phyloP scores from a whole-genome alignment of 129 eudicot genomes.

The Tagetes erecta region DNA sequence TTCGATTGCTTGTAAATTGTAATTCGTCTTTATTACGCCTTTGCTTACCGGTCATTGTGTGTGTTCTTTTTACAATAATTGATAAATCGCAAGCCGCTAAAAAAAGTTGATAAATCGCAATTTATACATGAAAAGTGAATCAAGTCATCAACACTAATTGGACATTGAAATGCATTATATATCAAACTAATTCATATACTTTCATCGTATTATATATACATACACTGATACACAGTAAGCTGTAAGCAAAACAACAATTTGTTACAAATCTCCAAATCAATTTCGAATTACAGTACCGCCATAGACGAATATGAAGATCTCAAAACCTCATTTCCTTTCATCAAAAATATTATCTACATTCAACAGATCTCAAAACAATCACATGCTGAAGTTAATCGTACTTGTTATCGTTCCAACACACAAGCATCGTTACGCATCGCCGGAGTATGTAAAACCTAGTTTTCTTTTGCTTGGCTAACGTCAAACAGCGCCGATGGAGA shows the following conservation, averaged over 20 bases:
- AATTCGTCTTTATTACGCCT: too few species aligned
- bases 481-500: constrained; percentile 36
- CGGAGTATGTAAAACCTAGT: constrained; percentile 58
- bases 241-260: background rate
- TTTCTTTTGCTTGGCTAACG: constrained; percentile 50
- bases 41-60: too few species aligned
- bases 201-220: background rate
- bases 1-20: too few species aligned
- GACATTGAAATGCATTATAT: background rate
- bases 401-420: constrained; percentile 57
- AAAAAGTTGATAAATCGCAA: too few species aligned
- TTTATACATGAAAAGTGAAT: background rate
- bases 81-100: too few species aligned
- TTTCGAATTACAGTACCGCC: background rate
- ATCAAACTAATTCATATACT: background rate
- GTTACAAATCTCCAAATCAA: background rate
- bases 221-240: background rate
- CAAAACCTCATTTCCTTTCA: background rate
- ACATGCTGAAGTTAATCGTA: constrained; percentile 9
- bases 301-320: background rate
- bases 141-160: background rate
- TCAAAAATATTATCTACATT: background rate
- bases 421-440: constrained; percentile 63
- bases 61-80: too few species aligned
- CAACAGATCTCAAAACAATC: background rate